Percentiles rank a stretch among this genome's conserved stretches.
These are phyloP conservation scores for Penicillium sp. DNA, from an alignment of 2,329 filamentous ascomycete genomes.

Conservation along the genomic window DNA sequence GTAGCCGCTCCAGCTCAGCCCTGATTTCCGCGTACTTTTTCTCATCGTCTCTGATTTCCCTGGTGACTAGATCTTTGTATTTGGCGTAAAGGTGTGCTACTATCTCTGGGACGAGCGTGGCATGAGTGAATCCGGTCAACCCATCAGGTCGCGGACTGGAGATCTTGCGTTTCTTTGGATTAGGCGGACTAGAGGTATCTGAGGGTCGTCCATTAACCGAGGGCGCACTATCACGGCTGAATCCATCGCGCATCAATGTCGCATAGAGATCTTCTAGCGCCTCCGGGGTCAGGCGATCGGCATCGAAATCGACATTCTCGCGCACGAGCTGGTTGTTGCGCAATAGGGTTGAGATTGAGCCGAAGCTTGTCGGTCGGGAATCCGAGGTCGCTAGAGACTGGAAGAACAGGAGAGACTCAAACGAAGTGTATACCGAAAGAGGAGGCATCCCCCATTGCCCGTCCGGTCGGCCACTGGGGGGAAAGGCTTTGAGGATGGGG, in stretches of 20 bases:
- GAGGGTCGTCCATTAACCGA: slow-evolving; percentile 23
- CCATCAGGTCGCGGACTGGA: slow-evolving; percentile 62
- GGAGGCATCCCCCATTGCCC: slow-evolving; percentile 56
- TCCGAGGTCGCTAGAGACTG: slow-evolving; percentile 71
- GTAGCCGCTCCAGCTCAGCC: slow-evolving; percentile 66
- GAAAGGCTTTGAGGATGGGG: slow-evolving; percentile 33
- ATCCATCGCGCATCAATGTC: slow-evolving; percentile 71
- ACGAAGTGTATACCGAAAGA: slow-evolving; percentile 69
- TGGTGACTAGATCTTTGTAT: slow-evolving; percentile 69
- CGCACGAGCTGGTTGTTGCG: slow-evolving; percentile 71
- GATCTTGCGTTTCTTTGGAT: slow-evolving; percentile 72
- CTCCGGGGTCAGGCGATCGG: slow-evolving; percentile 70
- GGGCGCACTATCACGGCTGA: slow-evolving; percentile 44
- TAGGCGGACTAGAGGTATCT: slow-evolving; percentile 39
- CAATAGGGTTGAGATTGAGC: slow-evolving; percentile 70
- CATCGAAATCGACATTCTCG: slow-evolving; percentile 69
- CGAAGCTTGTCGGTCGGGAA: slow-evolving; percentile 64
- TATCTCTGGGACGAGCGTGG: slow-evolving; percentile 66
- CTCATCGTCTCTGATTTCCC: slow-evolving; percentile 73
- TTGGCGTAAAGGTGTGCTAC: slow-evolving; percentile 71
- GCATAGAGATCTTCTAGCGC: slow-evolving; percentile 77
- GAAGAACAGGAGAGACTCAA: slow-evolving; percentile 83
- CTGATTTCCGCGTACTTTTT: slow-evolving; percentile 61
- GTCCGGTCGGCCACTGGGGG: slow-evolving; percentile 39
- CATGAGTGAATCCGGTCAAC: slow-evolving; percentile 62